Evolutionary conservation across 306 rosid species (phyloP), one percentile per base, ranked within the genome.

Genomic region (Fragaria iinumae): DNA sequence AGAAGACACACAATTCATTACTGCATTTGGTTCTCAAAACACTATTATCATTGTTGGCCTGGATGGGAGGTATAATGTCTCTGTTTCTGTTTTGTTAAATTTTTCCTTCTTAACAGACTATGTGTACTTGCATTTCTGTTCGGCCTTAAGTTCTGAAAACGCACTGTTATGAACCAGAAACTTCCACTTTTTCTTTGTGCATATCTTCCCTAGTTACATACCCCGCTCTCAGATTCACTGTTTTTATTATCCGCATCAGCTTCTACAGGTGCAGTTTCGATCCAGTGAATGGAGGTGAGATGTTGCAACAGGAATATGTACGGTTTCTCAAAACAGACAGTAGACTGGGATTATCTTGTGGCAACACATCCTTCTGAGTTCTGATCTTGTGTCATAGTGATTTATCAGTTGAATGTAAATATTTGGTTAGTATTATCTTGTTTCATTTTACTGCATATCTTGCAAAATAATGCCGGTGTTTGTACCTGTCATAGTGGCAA

Each of bases 1-100:
- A 55, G 97, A 88, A 73, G 88, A 77, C 75, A 83, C 92, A 44
- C 87, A 80, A 72, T 92, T 83, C 79, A 90, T 92, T 73, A 94
- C 91, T 63, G 91, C 99, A 50, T 95, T 95, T 79, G 99, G 99
- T 81, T 81, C 96, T 72, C 93, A 85, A 76, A 90, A 92, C 84
- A 75, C 85, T 16, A 76, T 92, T 71, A 70, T 95, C 65, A 78
- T 90, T 59, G 89, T 83, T 76, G 97, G 99, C 79, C 80, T 91
- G 89, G 88, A 95, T 90, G 99, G 99, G 81, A 92, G 97, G 99
- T n/a, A n/a, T 95, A 83, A 72, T 80, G 69, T 14, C 32, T 11
- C 14, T 36, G 34, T 76, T 2, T 77, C 1, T 23, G 2, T 29
- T 10, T 29, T 41, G 29, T 50, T 52, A 20, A 8, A 29, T 16